phyloP scores from a whole-genome alignment of 805 yeast genomes.

The Candida orba region DNA sequence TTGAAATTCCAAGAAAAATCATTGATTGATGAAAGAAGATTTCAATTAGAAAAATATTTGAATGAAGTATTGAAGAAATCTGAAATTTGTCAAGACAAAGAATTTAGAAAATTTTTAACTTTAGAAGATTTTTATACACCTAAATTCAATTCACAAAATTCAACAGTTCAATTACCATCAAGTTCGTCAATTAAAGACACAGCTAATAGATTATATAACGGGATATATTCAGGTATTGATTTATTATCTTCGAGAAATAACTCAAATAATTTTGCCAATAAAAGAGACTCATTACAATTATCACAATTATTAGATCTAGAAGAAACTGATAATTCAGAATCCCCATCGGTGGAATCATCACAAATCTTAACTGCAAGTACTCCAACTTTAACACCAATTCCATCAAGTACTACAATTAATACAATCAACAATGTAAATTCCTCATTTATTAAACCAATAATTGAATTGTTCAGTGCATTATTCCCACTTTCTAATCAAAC shows the following conservation, averaged over 20 bases:
- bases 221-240: constrained; percentile 14
- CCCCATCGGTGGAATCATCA: not conserved
- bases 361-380: too few species aligned
- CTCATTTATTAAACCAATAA: constrained; percentile 73
- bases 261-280: constrained; percentile 7
- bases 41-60: constrained; percentile 56
- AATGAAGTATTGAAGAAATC: constrained; percentile 50
- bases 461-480: constrained; percentile 63
- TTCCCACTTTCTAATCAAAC: constrained; percentile 55
- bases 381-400: not conserved
- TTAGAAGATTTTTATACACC: constrained; percentile 16
- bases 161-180: not conserved
- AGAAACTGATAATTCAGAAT: not conserved
- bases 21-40: constrained; percentile 56
- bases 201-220: constrained; percentile 17
- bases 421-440: not conserved
- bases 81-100: constrained; percentile 64
- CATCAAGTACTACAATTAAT: not conserved
- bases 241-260: constrained; percentile 5
- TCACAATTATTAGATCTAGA: constrained; percentile 1
- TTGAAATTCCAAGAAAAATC: constrained; percentile 61
- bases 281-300: constrained; percentile 4
- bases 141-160: not conserved
- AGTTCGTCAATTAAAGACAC: constrained; percentile 13
- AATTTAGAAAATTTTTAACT: constrained; percentile 71